Percentiles rank a stretch among this genome's conserved stretches.
Evolutionary conservation across 805 yeast species (phyloP).

Genomic region (Scheffersomyces spartinae): DNA sequence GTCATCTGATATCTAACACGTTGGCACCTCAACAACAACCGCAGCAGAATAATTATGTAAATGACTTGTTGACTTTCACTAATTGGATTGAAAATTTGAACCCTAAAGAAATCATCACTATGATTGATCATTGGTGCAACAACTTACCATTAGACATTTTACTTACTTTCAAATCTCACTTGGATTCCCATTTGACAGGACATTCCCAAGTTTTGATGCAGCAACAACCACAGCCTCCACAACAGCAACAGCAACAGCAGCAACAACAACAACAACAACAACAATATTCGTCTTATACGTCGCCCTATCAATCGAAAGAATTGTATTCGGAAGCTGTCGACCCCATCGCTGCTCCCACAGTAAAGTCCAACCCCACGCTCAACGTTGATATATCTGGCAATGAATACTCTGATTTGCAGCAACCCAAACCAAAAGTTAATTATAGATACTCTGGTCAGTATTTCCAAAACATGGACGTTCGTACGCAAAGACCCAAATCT

Average conservation of each 20-base stretch:
- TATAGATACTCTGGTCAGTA: too few relatives aligned
- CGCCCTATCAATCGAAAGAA: not conserved
- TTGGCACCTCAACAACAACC: too few relatives aligned
- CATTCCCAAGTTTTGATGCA: constrained; percentile 1
- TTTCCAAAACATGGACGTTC: too few relatives aligned
- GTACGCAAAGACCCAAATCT: constrained; percentile 21
- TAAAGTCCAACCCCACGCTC: too few relatives aligned
- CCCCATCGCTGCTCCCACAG: too few relatives aligned
- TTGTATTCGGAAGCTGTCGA: constrained; percentile 11
- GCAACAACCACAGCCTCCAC: constrained; percentile 1
- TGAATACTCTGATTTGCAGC: too few relatives aligned
- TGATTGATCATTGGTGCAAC: constrained; percentile 37
- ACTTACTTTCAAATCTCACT: constrained; percentile 25
- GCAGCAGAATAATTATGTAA: too few relatives aligned
- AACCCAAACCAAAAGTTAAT: constrained; percentile 23
- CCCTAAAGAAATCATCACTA: constrained; percentile 39
- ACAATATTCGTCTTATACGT: not conserved
- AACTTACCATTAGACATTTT: constrained; percentile 29
- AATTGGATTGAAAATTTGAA: constrained; percentile 40
- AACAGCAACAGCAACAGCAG: constrained; percentile 2
- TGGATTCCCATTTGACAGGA: too few relatives aligned
- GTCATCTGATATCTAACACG: too few relatives aligned
- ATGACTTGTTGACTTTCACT: constrained; percentile 38
- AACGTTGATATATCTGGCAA: too few relatives aligned
- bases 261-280: constrained; percentile 2